Conservation (phyloP, 331 rosid genomes). For the Prunus yedoensis region DNA sequence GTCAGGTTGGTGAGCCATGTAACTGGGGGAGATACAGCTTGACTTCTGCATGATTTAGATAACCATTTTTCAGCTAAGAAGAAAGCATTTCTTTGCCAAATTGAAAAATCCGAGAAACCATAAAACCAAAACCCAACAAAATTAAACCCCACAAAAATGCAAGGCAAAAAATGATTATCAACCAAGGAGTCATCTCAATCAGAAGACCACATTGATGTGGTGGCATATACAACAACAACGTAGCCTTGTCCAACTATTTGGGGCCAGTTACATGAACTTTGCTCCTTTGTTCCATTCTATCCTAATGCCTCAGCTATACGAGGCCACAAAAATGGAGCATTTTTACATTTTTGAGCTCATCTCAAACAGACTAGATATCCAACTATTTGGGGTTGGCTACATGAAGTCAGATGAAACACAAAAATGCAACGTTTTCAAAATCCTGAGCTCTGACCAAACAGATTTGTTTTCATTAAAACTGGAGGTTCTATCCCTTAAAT, state of each 20-base stretch:
- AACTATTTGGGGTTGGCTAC: no score
- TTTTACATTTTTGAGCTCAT: no score
- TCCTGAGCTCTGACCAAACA: background rate
- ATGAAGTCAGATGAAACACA: background rate
- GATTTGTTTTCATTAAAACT: background rate
- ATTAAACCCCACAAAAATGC: background rate
- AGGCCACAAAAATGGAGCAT: no score
- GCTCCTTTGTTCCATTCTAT: background rate
- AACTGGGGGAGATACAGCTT: conserved; percentile 47
- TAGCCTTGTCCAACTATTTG: background rate
- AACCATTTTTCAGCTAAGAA: background rate
- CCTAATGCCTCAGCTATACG: background rate
- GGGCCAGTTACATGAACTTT: background rate
- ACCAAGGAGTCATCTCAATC: background rate
- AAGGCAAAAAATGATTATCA: background rate
- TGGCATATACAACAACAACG: background rate
- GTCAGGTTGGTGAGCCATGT: conserved; percentile 63
- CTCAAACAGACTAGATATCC: no score
- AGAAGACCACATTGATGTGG: background rate
- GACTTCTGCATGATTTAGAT: conserved; percentile 39
- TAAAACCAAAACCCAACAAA: background rate
- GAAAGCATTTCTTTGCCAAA: background rate
- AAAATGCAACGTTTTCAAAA: background rate
- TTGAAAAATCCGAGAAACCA: background rate
- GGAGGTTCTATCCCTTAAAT: background rate